Percentiles rank a stretch among this genome's conserved stretches.
Conservation (phyloP, 1,139 yeast species). For the Diutina mesorugosa region DNA sequence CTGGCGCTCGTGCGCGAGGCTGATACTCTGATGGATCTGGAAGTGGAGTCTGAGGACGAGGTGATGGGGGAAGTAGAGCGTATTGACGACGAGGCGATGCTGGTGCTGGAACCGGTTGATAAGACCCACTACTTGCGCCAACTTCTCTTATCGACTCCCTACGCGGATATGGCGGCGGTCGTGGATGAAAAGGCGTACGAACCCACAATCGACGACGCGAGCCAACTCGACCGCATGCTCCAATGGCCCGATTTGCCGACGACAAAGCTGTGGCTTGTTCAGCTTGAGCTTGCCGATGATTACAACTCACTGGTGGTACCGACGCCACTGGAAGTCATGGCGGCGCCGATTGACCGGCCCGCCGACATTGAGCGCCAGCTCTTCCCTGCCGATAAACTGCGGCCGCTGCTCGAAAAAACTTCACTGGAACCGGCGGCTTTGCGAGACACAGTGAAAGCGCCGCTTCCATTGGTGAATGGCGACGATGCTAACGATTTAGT, state of each 20-base stretch:
- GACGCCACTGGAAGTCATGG: not conserved
- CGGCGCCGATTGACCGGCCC: not conserved
- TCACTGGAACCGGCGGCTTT: not conserved
- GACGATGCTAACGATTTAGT: not conserved
- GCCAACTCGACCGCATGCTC: constrained; percentile 12
- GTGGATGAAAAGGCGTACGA: constrained; percentile 58
- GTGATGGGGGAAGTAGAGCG: not conserved
- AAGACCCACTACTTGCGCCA: not conserved
- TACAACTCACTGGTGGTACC: constrained; percentile 36
- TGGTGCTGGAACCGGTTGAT: not conserved
- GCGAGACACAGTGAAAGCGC: not conserved
- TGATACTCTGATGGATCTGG: not conserved
- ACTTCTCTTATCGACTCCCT: not conserved
- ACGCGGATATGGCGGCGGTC: constrained; percentile 22
- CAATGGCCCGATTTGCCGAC: constrained; percentile 26
- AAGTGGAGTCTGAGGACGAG: not conserved
- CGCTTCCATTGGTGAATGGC: not conserved
- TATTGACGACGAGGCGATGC: not conserved
- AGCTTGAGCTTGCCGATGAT: constrained; percentile 43
- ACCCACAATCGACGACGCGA: constrained; percentile 34
- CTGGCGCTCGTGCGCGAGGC: not conserved
- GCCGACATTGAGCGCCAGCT: not conserved
- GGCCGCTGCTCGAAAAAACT: not conserved
- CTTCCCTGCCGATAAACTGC: not conserved
- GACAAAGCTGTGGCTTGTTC: constrained; percentile 52